Evolutionary conservation across 2,329 filamentous ascomycete species (phyloP).

Genomic region (Neofusicoccum umdonicola): DNA sequence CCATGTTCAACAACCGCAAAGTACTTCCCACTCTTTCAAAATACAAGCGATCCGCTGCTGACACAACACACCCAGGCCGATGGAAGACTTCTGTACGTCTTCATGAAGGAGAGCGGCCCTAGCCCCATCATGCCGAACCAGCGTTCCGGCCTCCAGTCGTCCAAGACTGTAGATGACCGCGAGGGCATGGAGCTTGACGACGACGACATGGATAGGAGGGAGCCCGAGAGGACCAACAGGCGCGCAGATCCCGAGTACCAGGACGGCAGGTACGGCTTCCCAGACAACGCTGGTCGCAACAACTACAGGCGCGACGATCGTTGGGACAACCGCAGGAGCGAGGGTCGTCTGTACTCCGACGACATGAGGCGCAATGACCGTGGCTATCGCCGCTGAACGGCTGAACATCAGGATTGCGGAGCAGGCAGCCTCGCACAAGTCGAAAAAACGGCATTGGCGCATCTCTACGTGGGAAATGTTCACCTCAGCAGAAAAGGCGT

Average conservation of each 20-base stretch:
- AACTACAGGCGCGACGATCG: slow-evolving; percentile 14
- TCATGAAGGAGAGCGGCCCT: slow-evolving; percentile 55
- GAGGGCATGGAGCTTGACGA: slow-evolving; percentile 47
- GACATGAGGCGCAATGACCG: slow-evolving; percentile 14
- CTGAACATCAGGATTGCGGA: not conserved
- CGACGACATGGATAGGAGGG: slow-evolving; percentile 17
- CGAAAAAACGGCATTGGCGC: not conserved
- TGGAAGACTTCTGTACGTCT: slow-evolving; percentile 70
- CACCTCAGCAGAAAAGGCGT: slow-evolving; percentile 3
- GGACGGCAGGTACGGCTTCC: slow-evolving; percentile 45
- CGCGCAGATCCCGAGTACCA: slow-evolving; percentile 38
- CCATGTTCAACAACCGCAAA: slow-evolving; percentile 64
- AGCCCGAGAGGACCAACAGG: slow-evolving; percentile 26
- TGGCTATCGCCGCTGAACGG: slow-evolving; percentile 12
- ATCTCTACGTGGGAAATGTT: not conserved
- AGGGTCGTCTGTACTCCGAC: slow-evolving; percentile 14
- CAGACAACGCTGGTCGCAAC: not conserved
- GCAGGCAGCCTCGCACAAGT: not conserved
- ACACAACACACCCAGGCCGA: slow-evolving; percentile 58
- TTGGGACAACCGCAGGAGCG: slow-evolving; percentile 4
- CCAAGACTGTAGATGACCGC: slow-evolving; percentile 22
- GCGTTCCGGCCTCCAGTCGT: slow-evolving; percentile 19
- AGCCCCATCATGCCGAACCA: slow-evolving; percentile 20
- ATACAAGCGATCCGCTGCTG: not conserved
- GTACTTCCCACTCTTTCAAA: not conserved